Base-by-base conservation (phyloP, 2,329 filamentous ascomycete species). In the Remersonia thermophila region DNA sequence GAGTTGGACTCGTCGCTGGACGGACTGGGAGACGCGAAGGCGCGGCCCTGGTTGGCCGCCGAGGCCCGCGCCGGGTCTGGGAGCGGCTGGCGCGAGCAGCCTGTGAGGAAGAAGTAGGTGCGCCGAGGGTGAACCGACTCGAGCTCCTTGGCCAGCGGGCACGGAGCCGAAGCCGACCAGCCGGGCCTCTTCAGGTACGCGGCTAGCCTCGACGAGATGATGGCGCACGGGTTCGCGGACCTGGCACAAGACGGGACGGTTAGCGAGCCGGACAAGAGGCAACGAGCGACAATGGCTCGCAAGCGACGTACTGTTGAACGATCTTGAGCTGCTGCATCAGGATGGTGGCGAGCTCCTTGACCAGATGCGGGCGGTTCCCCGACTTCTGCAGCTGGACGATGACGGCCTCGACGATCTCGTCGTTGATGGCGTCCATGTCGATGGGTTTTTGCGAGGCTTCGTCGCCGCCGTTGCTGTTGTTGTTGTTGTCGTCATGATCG, bases 21-120 rank as follows among this genome's bases (percentile, higher is more conserved):
- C 18, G 93, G 66, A 14, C 85, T 89, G 1, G 89, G 89, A 3
- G 89, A 91, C 42, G 93, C 77, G 42, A 85, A 77, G 44, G 75
- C 63, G 42, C 70, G 69, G 47, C 65, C 66, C 65, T 63, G 45
- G 54, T 62, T 55, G 46, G 67, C 51, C 50, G 63, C 58, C 50
- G 71, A 65, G 38, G 67, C 64, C 35, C 50, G 48, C 4, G 74
- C 62, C 30, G 65, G 69, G 46, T 82, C 73, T 2, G 85, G 84
- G 14, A 96, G 75, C 27, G 84, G 76, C 55, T 89, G 84, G 53
- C 81, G 83, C 32, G 83, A 77, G 52, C 72, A 80, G n/a, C 83
- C 93, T 27, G 85, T 93, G 41, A 98, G 73, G 62, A 87, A 96
- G 63, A 93, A 96, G 66, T 94, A 96, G 32, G 93, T 87, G 59